Evolutionary conservation across 2,329 filamentous ascomycete genomes (phyloP), one percentile per base, ranked within the genome.

Genomic region (Lasiodiplodia sp.): DNA sequence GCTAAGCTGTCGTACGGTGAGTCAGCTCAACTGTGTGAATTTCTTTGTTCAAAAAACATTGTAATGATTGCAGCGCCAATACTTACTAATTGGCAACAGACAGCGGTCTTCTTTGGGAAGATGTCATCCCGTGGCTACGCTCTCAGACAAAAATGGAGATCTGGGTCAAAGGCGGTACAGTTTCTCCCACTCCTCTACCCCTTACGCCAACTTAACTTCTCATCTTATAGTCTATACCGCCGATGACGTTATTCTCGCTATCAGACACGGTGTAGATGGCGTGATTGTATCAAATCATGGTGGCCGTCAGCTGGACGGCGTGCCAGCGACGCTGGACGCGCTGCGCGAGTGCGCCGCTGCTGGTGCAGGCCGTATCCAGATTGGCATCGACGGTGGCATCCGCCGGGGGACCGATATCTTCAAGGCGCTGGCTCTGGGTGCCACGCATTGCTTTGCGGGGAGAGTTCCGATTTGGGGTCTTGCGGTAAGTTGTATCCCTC

Each of bases 381-480:
- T 92, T 23, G 83, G 91, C 52, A 85, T 91, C n/a, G 90, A 92
- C 72, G 85, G 83, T 14, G 87, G 87, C 0, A 83, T 89, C 37
- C 73, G 87, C 49, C 82, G 83, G 16, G 87, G 86, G 0, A 84
- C 82, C 0, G 87, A 89, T 73, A 81, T 88, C 12, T 85, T 89
- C 77, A 88, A 88, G 74, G 86, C 86, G 0, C 75, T 87, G 2
- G 83, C 84, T 2, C 74, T 87, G 4, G 85, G 85, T 2, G 85
- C 85, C 0, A 78, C 84, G 64, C 85, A 79, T 73, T 83, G 78
- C 68, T 87, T 78, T 83, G 75, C 85, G 11, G 84, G 85, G 0
- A 74, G 85, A 16, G 79, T 82, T 6, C 78, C 82, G 18, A 77
- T 86, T 11, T 87, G 84, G 85, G 85, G 84, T 0, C 74, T 87